These are phyloP conservation scores for Paraphoma sp. DNA, from an alignment of 2,329 filamentous ascomycete genomes.

Conservation along the genomic window DNA sequence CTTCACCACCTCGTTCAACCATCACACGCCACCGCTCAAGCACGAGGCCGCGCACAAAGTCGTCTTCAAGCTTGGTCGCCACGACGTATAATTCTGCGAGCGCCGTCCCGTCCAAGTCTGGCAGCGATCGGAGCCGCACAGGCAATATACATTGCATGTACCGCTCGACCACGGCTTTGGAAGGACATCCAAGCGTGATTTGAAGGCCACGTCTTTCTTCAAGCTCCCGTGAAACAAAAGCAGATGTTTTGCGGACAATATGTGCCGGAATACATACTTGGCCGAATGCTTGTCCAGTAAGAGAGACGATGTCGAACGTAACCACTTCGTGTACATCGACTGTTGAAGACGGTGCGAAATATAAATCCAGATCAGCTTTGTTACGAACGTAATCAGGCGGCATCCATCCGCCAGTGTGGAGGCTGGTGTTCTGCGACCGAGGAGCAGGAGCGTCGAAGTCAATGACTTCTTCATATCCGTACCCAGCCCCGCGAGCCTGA, in stretches of 20 bases:
- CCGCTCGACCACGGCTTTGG: neutral
- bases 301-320: slow-evolving; percentile 2
- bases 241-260: neutral
- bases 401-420: slow-evolving; percentile 5
- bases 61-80: neutral
- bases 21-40: neutral
- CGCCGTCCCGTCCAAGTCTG: neutral
- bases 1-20: neutral
- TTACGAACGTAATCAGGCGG: slow-evolving; percentile 11
- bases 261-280: neutral
- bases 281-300: neutral
- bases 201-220: neutral
- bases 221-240: neutral
- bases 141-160: neutral
- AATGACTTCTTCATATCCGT: neutral
- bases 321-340: neutral
- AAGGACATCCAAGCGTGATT: slow-evolving; percentile 1
- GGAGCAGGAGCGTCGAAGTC: neutral
- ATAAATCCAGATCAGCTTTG: slow-evolving; percentile 4
- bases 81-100: neutral
- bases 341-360: neutral
- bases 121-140: too few relatives aligned
- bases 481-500: neutral
- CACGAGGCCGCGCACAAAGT: neutral
- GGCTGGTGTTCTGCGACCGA: neutral